These are phyloP conservation scores for Diaporthe sp. DNA, from an alignment of 2,329 filamentous ascomycete species.

Conservation along the genomic window DNA sequence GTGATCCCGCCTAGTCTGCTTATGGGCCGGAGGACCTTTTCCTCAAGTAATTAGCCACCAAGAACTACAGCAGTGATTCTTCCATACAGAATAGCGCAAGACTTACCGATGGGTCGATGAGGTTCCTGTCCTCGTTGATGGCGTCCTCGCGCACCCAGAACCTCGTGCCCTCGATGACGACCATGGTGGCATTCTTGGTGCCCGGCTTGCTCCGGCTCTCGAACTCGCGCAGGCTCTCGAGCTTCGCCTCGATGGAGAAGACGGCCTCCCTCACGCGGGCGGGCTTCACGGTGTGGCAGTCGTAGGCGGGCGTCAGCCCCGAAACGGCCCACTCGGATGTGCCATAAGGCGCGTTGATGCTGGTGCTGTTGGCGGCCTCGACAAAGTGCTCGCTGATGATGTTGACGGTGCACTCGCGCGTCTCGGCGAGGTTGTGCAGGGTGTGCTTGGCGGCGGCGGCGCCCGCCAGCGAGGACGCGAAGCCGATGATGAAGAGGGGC, in stretches of 20 bases:
- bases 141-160: constrained; percentile 95
- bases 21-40: constrained; percentile 79
- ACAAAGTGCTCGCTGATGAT: constrained; percentile 87
- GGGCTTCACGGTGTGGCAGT: constrained; percentile 75
- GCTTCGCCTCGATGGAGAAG: constrained; percentile 84
- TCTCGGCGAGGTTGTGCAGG: constrained; percentile 78
- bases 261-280: constrained; percentile 86
- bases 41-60: not conserved
- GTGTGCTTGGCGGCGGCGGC: constrained; percentile 79
- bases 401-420: constrained; percentile 84
- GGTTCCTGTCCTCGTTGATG: constrained; percentile 80
- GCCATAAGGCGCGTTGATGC: constrained; percentile 83
- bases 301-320: constrained; percentile 79
- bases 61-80: not conserved
- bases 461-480: constrained; percentile 61
- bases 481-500: constrained; percentile 78
- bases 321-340: constrained; percentile 84
- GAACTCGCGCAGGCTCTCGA: constrained; percentile 83
- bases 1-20: constrained; percentile 88
- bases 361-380: constrained; percentile 88
- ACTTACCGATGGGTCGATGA: constrained; percentile 79
- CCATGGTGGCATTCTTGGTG: constrained; percentile 81
- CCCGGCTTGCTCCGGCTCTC: constrained; percentile 79
- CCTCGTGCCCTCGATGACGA: constrained; percentile 83
- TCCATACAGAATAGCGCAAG: not conserved